phyloP scores from a whole-genome alignment of 345 rosid species.

The Arabis hirsuta region DNA sequence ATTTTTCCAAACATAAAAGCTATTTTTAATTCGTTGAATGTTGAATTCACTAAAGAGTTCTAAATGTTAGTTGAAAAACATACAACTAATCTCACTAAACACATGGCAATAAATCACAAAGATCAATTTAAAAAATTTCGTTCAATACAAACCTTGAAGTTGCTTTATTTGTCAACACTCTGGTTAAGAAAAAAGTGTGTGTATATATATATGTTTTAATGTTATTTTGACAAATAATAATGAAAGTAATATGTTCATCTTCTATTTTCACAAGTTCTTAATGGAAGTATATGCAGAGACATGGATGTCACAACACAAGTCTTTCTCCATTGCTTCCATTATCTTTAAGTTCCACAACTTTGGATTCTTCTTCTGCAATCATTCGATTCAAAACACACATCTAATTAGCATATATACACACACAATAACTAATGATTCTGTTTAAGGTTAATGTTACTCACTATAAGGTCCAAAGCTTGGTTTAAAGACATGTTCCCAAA shows the following conservation, averaged over 20 bases:
- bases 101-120: too few relatives aligned
- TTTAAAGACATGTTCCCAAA: constrained; percentile 55
- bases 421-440: too few relatives aligned
- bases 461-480: constrained; percentile 68
- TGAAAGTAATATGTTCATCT: not conserved
- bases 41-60: too few relatives aligned
- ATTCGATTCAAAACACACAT: not conserved
- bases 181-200: too few relatives aligned
- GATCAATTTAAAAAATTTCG: too few relatives aligned
- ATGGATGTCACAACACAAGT: constrained; percentile 58
- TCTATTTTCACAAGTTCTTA: constrained; percentile 48
- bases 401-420: not conserved
- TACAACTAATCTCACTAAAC: too few relatives aligned
- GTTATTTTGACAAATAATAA: not conserved
- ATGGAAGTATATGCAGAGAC: constrained; percentile 62
- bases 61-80: too few relatives aligned
- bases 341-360: constrained; percentile 56
- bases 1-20: too few relatives aligned
- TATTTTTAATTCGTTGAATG: too few relatives aligned
- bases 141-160: too few relatives aligned
- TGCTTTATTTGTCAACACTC: too few relatives aligned
- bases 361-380: constrained; percentile 51
- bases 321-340: constrained; percentile 59
- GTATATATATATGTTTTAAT: too few relatives aligned
- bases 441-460: constrained; percentile 40